These are phyloP conservation scores for Penicillium sp. DNA, from an alignment of 2,329 filamentous ascomycete species.

Conservation along the genomic window DNA sequence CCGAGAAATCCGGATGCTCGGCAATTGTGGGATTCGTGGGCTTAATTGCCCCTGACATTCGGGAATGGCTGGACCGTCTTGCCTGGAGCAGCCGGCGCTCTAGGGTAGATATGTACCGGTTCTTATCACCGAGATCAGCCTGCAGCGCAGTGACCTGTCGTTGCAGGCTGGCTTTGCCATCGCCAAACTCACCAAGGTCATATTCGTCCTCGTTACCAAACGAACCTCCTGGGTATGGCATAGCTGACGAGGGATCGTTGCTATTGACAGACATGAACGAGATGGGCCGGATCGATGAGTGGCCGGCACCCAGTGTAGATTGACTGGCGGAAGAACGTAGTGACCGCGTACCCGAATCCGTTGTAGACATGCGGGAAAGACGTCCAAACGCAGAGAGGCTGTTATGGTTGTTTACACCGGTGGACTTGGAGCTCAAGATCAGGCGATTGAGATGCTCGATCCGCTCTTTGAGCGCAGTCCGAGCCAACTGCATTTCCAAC, in stretches of 20 bases:
- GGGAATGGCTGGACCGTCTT: constrained; percentile 81
- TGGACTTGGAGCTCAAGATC: constrained; percentile 92
- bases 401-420: constrained; percentile 81
- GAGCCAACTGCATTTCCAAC: constrained; percentile 95
- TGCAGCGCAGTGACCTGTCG: constrained; percentile 91
- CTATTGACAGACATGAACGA: constrained; percentile 65
- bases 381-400: constrained; percentile 68
- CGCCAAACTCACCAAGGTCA: constrained; percentile 79
- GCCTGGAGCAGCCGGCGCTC: constrained; percentile 92
- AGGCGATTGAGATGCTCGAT: constrained; percentile 96
- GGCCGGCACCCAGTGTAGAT: constrained; percentile 53
- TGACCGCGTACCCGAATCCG: constrained; percentile 51
- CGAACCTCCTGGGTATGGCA: constrained; percentile 34
- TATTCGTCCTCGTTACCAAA: constrained; percentile 56
- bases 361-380: constrained; percentile 60
- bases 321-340: constrained; percentile 69
- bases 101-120: constrained; percentile 89
- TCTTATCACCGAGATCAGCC: constrained; percentile 94
- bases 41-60: constrained; percentile 71
- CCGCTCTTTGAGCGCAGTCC: constrained; percentile 92
- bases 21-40: constrained; percentile 65
- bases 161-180: constrained; percentile 76
- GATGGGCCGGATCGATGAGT: constrained; percentile 62
- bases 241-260: constrained; percentile 33
- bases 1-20: constrained; percentile 73